Evolutionary conservation across 164 flowering plant species (phyloP), one percentile per base, ranked within the genome.

Genomic region (Warburgia ugandensis): DNA sequence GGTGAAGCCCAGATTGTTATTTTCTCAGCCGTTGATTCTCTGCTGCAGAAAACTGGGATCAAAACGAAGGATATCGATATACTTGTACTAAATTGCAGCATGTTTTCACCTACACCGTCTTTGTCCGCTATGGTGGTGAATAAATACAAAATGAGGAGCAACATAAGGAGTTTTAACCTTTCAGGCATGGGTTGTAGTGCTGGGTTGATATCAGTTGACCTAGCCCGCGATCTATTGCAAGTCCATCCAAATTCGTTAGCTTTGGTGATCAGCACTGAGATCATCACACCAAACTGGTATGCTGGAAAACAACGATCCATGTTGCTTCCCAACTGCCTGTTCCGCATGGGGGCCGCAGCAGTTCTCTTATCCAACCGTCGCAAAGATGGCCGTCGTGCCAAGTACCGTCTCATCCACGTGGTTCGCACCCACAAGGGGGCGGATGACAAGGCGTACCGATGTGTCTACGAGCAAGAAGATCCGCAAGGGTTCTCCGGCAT

Each of bases 141-240:
- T 36, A 54, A 59, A 16, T 59, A 59, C 47, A 65, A 65, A 52
- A 38, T 65, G 42, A 20, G 68, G 39, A 52, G 59, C 14, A 50
- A 65, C 23, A 54, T 65, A 7, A 46, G 35, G 32, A 59, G 60
- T 54, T 59, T 51, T 35, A 65, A 59, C 36, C 56, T 65, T 0
- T 55, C 60, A 16, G 68, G 68, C 14, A 65, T 65, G 68, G 68
- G 68, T 0, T 65, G 68, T 36, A 65, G 68, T 23, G 64, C 64
- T 2, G 60, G 64, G 8, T 13, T 59, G 4, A 50, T 65, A 14
- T 54, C 60, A 2, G 12, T 64, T 7, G 59, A 54, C 20, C 54
- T 58, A 0, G 68, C 59, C 9, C 51, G 52, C 20, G 56, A 65
- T 26, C 42, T 65, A 4, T 52, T 65, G 13, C 63, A 65, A 45